Evolutionary conservation across 2,329 filamentous ascomycete genomes (phyloP), one percentile per base, ranked within the genome.

Genomic region (Rasamsonia emersonii): DNA sequence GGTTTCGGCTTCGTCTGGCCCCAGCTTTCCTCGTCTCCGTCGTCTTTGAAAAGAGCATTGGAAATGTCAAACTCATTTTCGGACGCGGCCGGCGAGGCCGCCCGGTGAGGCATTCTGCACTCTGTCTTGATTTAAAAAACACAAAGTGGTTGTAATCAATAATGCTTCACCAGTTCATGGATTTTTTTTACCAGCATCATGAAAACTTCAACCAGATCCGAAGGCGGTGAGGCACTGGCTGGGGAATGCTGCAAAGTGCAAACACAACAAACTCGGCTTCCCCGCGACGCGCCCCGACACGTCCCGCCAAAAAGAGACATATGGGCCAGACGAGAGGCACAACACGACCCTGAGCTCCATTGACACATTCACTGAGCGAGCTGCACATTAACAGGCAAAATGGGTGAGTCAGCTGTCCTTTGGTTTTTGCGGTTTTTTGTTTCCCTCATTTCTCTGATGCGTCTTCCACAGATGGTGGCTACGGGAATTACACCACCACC

Each of bases 51-150:
- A 8, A 95, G 68, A 2, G 81, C 79, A 40, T 73, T 78, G 13
- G 86, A 77, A 32, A 98, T 95, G 51, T 98, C 91, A 51, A 93
- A 77, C 53, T 94, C 91, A 44, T 79, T 82, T 62, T 96, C 89
- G 30, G 89, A 96, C 37, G 73, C 70, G 29, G 86, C 77, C 38
- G 89, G 91, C 25, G 91, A 96, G 36, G 72, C 71, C 51, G 75
- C 77, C 37, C 84, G 79, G 55, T 69, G 70, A 62, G 73, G 71
- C 85, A 93, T 93, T 20, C 29, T 60, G 38, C 37, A 20, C 37
- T 23, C 32, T 18, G 23, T 14, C 14, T 20, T 37, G 30, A 41
- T 30, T 30, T 36, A 34, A 34, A 17, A 32, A 17, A n/a, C 21
- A 11, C 24, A 20, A 13, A 16, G 17, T n/a, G 11, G 9, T n/a